Base-by-base conservation (phyloP, 768 basidiomycete genomes). In the Wakefieldia striispora region DNA sequence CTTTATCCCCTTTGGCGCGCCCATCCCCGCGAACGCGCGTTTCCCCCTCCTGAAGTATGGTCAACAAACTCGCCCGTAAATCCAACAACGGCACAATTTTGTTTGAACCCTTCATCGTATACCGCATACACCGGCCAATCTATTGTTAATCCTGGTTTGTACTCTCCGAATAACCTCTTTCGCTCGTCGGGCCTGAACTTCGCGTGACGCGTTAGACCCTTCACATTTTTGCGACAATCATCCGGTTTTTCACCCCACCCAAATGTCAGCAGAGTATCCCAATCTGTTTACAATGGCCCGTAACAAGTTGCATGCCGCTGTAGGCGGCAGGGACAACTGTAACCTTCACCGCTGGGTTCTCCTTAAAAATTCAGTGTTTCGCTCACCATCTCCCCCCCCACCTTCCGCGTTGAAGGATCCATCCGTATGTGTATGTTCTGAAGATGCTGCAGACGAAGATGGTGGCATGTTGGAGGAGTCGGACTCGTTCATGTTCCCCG, bases 281-380 rank as follows among this genome's bases (percentile, higher is more conserved):
- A 76, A 73, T 62, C 71, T 90, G 49, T 82, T 77, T 57, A 68
- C 76, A 54, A 72, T 88, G 69, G 83, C 88, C 68, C 85, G 82
- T 63, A 77, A 74, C 72, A 90, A 91, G 76, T 76, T 91, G 72
- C 81, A 83, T 56, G 67, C 77, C 56, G 84, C 81, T 62, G 65
- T 79, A 60, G 76, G 76, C 48, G 67, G 74, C 58, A 83, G 79
- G 72, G 85, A 87, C 72, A 80, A 70, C 56, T 77, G 78, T 75
- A 88, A 82, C 71, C 79, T 91, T 72, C 87, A 88, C 63, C 87
- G 88, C 65, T 90, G 86, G 87, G 89, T 92, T 45, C 76, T 92
- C 50, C 78, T 91, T 64, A 91, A 91, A 84, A 92, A 91, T 67
- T 89, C 86, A 26, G 77, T 90, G 54, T 69, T 81, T 57, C 76